Evolutionary conservation across 1,284 basidiomycete species (phyloP).

Genomic region (Puccinia brachypodii): DNA sequence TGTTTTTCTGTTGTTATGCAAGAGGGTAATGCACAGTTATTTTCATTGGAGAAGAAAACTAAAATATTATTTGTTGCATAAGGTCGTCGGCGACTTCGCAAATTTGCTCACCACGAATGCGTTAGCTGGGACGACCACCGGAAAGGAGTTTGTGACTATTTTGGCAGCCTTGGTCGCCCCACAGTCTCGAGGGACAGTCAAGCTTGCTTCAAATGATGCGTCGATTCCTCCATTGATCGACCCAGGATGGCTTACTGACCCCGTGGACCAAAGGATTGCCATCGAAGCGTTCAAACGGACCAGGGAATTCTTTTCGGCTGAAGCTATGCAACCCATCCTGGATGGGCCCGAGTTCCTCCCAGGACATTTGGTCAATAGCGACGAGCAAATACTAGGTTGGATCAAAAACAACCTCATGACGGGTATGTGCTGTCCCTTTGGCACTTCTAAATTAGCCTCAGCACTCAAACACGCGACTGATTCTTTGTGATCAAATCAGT

Average conservation of each 20-base stretch:
- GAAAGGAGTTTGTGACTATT: slow-evolving; percentile 25
- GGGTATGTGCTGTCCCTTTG: not conserved
- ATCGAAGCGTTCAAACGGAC: slow-evolving; percentile 29
- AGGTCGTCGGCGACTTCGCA: slow-evolving; percentile 11
- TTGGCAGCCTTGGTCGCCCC: slow-evolving; percentile 42
- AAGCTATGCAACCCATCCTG: slow-evolving; percentile 29
- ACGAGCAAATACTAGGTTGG: slow-evolving; percentile 30
- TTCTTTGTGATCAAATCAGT: slow-evolving; percentile 49
- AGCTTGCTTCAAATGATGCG: slow-evolving; percentile 13
- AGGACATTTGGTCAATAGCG: slow-evolving; percentile 11
- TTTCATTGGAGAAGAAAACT: not conserved
- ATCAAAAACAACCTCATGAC: slow-evolving; percentile 29
- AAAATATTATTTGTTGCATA: not conserved
- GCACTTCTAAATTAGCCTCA: not conserved
- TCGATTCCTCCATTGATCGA: slow-evolving; percentile 23
- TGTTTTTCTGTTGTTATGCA: not conserved
- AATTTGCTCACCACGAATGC: not conserved
- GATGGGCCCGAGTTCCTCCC: slow-evolving; percentile 32
- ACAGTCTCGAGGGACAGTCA: slow-evolving; percentile 30
- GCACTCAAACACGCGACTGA: not conserved
- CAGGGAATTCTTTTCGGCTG: slow-evolving; percentile 19
- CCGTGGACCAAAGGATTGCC: slow-evolving; percentile 27
- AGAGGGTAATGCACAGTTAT: not conserved
- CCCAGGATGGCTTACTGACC: slow-evolving; percentile 37
- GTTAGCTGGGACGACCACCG: not conserved